These are phyloP conservation scores for Lithohypha guttulata DNA, from an alignment of 2,329 filamentous ascomycete species.

Conservation along the genomic window DNA sequence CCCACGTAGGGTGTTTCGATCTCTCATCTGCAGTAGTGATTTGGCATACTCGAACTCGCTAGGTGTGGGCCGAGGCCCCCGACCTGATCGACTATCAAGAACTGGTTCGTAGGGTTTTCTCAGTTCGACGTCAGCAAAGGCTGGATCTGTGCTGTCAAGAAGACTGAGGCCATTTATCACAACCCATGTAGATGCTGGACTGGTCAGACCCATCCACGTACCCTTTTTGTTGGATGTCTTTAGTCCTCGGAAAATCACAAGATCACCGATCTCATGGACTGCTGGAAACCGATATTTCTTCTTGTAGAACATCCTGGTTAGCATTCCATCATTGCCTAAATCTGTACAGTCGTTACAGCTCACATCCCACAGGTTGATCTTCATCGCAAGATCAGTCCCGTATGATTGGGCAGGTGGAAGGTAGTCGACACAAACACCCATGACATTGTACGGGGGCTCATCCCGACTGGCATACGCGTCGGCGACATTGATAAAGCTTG, in stretches of 20 bases:
- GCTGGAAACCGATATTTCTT: constrained; percentile 34
- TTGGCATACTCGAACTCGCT: constrained; percentile 17
- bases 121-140: constrained; percentile 10
- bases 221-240: constrained; percentile 31
- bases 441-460: constrained; percentile 33
- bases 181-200: constrained; percentile 10
- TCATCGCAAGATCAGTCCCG: constrained; percentile 50
- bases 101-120: constrained; percentile 4
- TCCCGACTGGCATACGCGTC: neutral
- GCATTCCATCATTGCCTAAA: constrained; percentile 28
- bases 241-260: constrained; percentile 51
- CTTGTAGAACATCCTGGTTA: constrained; percentile 52
- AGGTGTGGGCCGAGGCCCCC: constrained; percentile 7
- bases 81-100: neutral
- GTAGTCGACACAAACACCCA: constrained; percentile 61
- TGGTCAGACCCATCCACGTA: constrained; percentile 7
- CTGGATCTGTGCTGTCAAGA: constrained; percentile 1
- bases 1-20: constrained; percentile 10
- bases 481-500: constrained; percentile 29
- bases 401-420: constrained; percentile 42
- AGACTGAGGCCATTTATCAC: constrained; percentile 12
- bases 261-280: constrained; percentile 44
- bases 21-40: constrained; percentile 14
- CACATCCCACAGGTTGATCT: constrained; percentile 50
- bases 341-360: constrained; percentile 35